Percentiles rank a stretch among this genome's conserved stretches.
Conservation (phyloP, 441 rosid species). For the Bocquillonia castaneifolia region DNA sequence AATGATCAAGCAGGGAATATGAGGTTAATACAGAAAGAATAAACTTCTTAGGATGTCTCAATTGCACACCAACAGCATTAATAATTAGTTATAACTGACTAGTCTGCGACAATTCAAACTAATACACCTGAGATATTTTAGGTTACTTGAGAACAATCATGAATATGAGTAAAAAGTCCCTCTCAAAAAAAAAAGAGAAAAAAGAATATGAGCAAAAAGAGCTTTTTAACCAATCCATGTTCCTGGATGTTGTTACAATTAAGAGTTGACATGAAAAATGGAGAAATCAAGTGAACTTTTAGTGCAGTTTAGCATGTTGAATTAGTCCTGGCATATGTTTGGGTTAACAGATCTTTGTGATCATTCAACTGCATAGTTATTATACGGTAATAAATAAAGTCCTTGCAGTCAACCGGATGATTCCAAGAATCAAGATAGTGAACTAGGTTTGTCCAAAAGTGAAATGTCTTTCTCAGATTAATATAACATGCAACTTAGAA, state of each 20-base stretch:
- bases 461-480: not conserved
- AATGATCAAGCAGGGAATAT: slow-evolving; percentile 27
- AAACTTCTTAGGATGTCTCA: not conserved
- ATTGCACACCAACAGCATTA: not conserved
- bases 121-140: not conserved
- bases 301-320: not conserved
- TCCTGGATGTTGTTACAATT: not conserved
- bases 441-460: not conserved
- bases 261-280: not conserved
- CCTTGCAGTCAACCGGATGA: not conserved
- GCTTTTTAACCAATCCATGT: too few species aligned
- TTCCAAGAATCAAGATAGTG: not conserved
- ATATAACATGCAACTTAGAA: not conserved
- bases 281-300: not conserved
- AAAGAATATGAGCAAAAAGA: too few species aligned
- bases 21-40: slow-evolving; percentile 4
- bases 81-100: not conserved
- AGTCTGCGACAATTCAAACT: not conserved
- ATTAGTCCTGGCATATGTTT: not conserved
- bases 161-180: not conserved
- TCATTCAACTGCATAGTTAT: not conserved
- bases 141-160: not conserved
- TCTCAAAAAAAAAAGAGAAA: too few species aligned
- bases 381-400: not conserved
- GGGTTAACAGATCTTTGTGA: not conserved